Conservation (phyloP, 768 basidiomycete genomes). For the Hortiboletus flavorubellus region DNA sequence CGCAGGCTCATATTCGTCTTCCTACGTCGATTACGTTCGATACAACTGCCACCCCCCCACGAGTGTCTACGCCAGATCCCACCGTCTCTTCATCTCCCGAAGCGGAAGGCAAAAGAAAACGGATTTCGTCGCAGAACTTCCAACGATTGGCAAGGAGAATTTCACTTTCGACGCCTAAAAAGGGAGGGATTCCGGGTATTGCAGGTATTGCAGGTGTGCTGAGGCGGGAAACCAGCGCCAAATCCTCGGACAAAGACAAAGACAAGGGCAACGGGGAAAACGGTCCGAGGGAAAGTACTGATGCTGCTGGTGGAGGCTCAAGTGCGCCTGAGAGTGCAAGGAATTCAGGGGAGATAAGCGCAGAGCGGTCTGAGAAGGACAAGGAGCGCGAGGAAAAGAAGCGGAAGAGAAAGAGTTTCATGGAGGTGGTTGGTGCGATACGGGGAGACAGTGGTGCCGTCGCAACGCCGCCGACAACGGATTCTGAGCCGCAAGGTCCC, state of each 20-base stretch:
- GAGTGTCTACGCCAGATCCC: slow-evolving; percentile 70
- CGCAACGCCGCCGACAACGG: slow-evolving; percentile 37
- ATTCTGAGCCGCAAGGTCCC: slow-evolving; percentile 10
- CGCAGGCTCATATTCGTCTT: slow-evolving; percentile 24
- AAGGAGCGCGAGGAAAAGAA: slow-evolving; percentile 57
- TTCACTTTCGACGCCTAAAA: slow-evolving; percentile 58
- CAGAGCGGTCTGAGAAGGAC: slow-evolving; percentile 47
- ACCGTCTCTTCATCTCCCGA: slow-evolving; percentile 55
- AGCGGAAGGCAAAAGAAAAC: slow-evolving; percentile 72
- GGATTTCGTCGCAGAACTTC: slow-evolving; percentile 84
- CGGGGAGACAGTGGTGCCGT: slow-evolving; percentile 23
- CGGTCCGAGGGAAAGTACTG: slow-evolving; percentile 15
- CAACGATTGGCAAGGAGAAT: slow-evolving; percentile 74
- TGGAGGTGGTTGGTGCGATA: slow-evolving; percentile 36
- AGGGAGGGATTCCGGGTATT: slow-evolving; percentile 39
- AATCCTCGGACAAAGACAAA: slow-evolving; percentile 39
- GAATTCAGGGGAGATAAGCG: slow-evolving; percentile 47
- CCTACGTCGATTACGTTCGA: slow-evolving; percentile 60
- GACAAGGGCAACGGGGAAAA: slow-evolving; percentile 39
- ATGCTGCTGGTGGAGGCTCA: slow-evolving; percentile 17
- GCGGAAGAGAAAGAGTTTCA: slow-evolving; percentile 58
- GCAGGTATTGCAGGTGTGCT: slow-evolving; percentile 30
- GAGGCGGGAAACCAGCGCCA: slow-evolving; percentile 32
- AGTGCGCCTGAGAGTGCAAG: slow-evolving; percentile 41
- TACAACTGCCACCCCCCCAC: slow-evolving; percentile 51